These are phyloP conservation scores for Gastrolobium bilobum DNA, from an alignment of 306 rosid genomes.

Conservation along the genomic window DNA sequence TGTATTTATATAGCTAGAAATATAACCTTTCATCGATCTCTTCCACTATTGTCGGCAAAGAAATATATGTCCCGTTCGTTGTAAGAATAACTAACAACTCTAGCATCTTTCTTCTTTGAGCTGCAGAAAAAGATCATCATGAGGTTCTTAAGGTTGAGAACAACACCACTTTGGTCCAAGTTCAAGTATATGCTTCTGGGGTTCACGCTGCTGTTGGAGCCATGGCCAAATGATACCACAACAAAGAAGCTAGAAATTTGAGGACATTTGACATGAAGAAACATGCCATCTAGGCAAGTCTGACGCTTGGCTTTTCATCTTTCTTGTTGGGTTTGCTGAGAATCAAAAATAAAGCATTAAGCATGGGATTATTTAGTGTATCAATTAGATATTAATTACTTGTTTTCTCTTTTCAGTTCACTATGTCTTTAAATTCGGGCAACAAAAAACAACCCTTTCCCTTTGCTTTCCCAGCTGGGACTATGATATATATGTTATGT, in stretches of 20 bases:
- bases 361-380: not conserved
- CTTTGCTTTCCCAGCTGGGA: conserved; percentile 33
- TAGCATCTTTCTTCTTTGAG: not conserved
- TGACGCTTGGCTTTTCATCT: conserved; percentile 81
- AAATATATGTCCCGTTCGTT: conserved; percentile 37
- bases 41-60: not conserved
- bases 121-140: conserved; percentile 36
- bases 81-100: conserved; percentile 43
- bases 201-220: conserved; percentile 39
- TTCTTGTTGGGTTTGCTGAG: conserved; percentile 39
- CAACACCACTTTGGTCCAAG: conserved; percentile 32
- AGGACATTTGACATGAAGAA: conserved; percentile 52
- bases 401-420: conserved; percentile 35
- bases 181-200: conserved; percentile 25
- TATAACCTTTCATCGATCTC: conserved; percentile 46
- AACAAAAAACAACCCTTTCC: conserved; percentile 3
- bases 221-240: conserved; percentile 59
- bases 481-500: conserved; percentile 8
- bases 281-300: conserved; percentile 93
- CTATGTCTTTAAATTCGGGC: conserved; percentile 12
- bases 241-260: conserved; percentile 23
- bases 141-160: conserved; percentile 46
- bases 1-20: conserved; percentile 20
- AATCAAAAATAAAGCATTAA: conserved; percentile 30
- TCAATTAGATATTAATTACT: not conserved